Conservation (phyloP, 2,329 filamentous ascomycete genomes). For the Sclerotinia glacialis region DNA sequence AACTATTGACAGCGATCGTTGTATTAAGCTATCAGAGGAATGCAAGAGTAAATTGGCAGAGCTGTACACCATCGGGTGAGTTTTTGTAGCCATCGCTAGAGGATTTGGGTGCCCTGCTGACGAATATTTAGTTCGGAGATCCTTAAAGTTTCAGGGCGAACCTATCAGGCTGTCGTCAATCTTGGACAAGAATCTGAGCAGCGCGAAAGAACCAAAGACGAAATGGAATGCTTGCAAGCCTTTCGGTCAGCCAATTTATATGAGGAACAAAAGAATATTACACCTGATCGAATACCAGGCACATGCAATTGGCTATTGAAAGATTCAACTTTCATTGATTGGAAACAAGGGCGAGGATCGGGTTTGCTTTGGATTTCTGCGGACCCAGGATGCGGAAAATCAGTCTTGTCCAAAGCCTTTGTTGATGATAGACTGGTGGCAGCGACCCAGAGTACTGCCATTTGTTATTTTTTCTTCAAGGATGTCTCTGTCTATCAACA, state of each 20-base stretch:
- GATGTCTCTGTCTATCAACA: background rate
- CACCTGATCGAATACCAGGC: background rate
- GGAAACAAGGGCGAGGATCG: background rate
- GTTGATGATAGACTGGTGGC: background rate
- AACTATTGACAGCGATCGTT: background rate
- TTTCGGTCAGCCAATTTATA: background rate
- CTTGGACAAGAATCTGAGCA: background rate
- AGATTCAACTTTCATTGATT: background rate
- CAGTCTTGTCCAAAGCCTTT: background rate
- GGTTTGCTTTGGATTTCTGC: conserved; percentile 13
- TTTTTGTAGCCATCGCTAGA: background rate
- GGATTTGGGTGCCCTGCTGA: background rate
- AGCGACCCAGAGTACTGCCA: background rate
- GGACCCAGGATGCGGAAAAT: conserved; percentile 17
- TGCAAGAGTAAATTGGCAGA: background rate
- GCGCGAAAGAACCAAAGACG: background rate
- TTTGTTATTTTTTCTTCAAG: conserved; percentile 16
- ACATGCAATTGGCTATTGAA: conserved; percentile 6
- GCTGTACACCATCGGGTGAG: background rate
- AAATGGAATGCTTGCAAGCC: background rate
- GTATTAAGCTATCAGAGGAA: background rate
- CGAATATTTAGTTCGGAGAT: background rate
- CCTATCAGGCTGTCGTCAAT: background rate
- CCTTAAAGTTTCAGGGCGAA: background rate
- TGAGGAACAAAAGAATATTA: background rate